phyloP scores from a whole-genome alignment of 2,329 filamentous ascomycete genomes.

The Nemania diffusa region DNA sequence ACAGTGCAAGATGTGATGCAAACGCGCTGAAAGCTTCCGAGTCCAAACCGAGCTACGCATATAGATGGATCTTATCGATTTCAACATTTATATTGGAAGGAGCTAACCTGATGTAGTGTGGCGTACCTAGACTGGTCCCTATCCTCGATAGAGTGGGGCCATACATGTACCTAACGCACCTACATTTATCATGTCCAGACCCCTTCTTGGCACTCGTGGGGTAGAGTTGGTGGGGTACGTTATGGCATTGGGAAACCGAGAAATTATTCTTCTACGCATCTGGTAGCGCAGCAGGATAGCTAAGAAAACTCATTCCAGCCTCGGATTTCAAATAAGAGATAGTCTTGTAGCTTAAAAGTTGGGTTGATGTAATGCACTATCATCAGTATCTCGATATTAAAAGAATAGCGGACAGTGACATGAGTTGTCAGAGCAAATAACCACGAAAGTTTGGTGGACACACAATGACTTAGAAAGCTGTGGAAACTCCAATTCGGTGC shows the following conservation, averaged over 20 bases:
- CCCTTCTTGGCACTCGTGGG: not conserved
- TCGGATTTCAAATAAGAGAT: no score
- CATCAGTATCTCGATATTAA: no score
- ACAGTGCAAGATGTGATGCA: not conserved
- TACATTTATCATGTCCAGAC: not conserved
- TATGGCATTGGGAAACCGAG: not conserved
- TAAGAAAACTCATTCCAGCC: no score
- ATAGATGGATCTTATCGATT: conserved; percentile 1
- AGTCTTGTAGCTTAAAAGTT: no score
- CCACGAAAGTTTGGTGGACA: not conserved
- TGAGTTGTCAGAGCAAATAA: no score
- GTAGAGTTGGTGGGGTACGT: not conserved
- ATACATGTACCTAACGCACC: not conserved
- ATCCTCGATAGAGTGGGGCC: not conserved
- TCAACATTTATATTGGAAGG: not conserved
- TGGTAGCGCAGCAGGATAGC: no score
- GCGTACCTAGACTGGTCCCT: not conserved
- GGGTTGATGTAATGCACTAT: no score
- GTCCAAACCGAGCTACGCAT: not conserved
- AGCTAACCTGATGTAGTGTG: not conserved
- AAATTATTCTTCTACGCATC: no score
- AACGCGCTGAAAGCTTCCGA: not conserved
- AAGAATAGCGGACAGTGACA: no score
- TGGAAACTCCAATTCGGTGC: not conserved
- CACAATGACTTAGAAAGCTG: not conserved